Conservation (phyloP, 495 filamentous ascomycete genomes). For the Penicillium flavigenum region DNA sequence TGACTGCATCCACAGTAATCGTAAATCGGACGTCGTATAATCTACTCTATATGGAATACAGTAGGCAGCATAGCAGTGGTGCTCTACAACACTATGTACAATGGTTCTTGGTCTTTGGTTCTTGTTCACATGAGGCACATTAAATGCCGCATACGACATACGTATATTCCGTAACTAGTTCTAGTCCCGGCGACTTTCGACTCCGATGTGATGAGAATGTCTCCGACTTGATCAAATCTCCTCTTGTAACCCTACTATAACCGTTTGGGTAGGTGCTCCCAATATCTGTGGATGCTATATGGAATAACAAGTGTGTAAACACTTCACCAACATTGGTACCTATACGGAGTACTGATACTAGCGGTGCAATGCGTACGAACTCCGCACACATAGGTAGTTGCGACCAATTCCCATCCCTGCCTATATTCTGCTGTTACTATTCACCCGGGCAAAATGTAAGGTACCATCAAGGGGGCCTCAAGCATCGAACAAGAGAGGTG, state of each 20-base stretch:
- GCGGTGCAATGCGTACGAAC: neutral
- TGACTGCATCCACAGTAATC: neutral
- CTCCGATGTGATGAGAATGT: constrained; percentile 4
- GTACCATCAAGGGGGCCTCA: neutral
- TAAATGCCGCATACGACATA: neutral
- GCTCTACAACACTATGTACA: neutral
- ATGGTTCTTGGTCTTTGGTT: neutral
- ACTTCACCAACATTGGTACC: neutral
- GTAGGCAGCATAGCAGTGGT: neutral
- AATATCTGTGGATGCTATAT: neutral
- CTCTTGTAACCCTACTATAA: neutral
- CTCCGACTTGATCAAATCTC: neutral
- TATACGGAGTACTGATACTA: neutral
- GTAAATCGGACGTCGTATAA: neutral
- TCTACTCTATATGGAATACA: neutral
- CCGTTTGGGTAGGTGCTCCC: neutral
- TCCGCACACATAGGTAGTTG: neutral
- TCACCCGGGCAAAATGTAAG: constrained; percentile 5
- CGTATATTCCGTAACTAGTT: neutral
- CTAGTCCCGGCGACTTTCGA: neutral
- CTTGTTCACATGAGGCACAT: neutral
- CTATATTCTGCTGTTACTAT: neutral
- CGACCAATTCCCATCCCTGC: neutral
- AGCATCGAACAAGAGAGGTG: neutral
- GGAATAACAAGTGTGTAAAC: neutral